Conservation (phyloP, 345 rosid species). For the Citrus maxima region DNA sequence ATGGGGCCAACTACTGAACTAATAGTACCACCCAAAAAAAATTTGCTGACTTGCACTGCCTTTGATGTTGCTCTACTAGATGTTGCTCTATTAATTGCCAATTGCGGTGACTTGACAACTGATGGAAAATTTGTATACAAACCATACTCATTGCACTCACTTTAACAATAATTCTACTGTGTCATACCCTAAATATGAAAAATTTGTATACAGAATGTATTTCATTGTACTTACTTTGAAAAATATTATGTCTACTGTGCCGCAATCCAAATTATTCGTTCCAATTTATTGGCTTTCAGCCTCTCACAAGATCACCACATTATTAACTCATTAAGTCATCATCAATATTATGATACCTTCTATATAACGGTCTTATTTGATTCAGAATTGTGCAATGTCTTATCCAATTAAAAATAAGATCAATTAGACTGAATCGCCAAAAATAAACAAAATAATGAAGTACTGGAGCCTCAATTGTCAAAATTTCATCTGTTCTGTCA, state of each 20-base stretch:
- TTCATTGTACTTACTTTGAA: too few species aligned
- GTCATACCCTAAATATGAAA: too few species aligned
- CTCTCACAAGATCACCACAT: neutral
- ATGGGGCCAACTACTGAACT: neutral
- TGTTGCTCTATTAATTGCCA: neutral
- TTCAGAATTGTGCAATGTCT: neutral
- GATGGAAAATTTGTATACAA: neutral
- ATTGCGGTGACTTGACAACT: neutral
- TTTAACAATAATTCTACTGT: too few species aligned
- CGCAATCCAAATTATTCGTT: too few species aligned
- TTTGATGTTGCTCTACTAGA: neutral
- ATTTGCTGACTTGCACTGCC: neutral
- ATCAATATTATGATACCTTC: neutral
- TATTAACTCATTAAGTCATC: too few species aligned
- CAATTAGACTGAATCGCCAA: neutral
- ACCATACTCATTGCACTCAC: too few species aligned
- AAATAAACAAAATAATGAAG: neutral
- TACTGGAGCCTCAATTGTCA: neutral
- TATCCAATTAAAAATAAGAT: neutral
- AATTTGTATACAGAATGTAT: too few species aligned
- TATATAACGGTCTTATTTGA: neutral
- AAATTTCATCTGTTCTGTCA: neutral
- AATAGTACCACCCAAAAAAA: too few species aligned
- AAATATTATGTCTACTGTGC: too few species aligned
- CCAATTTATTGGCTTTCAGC: too few species aligned